Base-by-base conservation (phyloP, 495 filamentous ascomycete genomes). In the Aspergillus coremiiformis region DNA sequence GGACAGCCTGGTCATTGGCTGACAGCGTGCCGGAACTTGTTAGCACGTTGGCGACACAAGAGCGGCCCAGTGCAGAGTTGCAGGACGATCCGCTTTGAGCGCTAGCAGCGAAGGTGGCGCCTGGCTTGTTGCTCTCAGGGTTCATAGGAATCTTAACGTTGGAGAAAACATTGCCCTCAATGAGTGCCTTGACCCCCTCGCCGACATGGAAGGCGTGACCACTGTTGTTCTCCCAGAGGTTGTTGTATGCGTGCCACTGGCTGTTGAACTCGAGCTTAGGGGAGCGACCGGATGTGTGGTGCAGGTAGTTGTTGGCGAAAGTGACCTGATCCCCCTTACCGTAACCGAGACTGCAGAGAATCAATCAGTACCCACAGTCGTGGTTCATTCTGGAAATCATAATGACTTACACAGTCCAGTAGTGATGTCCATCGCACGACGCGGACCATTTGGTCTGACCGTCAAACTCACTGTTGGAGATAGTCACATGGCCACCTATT, bases 351-450 rank as follows among this genome's bases (percentile, higher is more conserved):
- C 63, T 68, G 53, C 10, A 29, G 15, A 35, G 17, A 1, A 27
- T 19, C 48, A 17, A 27, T 19, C 48, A 17, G 27, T 35, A n/a
- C 8, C 17, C 27, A 21, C 12, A 5, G 14, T 4, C 1, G 14
- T 47, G 27, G 9, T 32, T 9, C 11, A 33, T 3, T 4, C 8
- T 35, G n/a, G 5, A 22, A 15, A 6, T 21, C 14, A 29, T 19
- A 4, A 9, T 1, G 0, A 51, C 50, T 53, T 58, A 69, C 58
- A 81, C 59, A 21, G 65, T 72, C 77, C 77, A 79, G 69, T 81
- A 80, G 58, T 79, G 77, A 55, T 79, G 67, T 15, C 72, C 70
- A 45, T 81, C 74, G 51, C 77, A 80, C 22, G 68, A 70, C 14
- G 76, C 71, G 24, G 72, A 76, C 69, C 72, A 80, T 52, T 55